Conservation (phyloP, 2,329 filamentous ascomycete species). For the Trichoderma endophyticum region DNA sequence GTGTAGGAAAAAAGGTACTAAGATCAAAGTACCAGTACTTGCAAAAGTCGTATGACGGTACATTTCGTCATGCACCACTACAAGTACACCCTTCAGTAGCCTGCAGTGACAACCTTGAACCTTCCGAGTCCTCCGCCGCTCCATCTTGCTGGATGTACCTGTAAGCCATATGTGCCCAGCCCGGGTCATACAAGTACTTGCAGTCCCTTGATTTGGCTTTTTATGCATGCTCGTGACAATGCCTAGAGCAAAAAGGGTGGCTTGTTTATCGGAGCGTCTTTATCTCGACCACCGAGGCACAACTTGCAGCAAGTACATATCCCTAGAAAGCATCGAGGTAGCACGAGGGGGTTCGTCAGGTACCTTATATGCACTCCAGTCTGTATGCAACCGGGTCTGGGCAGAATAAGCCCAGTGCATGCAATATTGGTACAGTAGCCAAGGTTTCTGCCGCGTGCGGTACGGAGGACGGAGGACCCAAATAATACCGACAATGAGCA, state of each 20-base stretch:
- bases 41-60: constrained; percentile 35
- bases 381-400: constrained; percentile 14
- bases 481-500: not conserved
- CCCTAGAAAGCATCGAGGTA: not conserved
- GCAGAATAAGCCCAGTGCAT: not conserved
- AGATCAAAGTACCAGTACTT: constrained; percentile 31
- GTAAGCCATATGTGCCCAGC: not conserved
- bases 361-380: not conserved
- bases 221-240: not conserved
- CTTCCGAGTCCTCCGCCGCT: constrained; percentile 13
- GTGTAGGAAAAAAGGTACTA: constrained; percentile 27
- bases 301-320: not conserved
- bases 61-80: constrained; percentile 33
- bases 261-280: not conserved
- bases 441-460: not conserved
- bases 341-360: not conserved
- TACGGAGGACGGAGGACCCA: not conserved
- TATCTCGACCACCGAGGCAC: not conserved
- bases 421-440: not conserved
- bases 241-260: not conserved
- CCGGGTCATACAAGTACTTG: not conserved
- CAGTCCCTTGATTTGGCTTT: not conserved
- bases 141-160: not conserved
- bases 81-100: constrained; percentile 32
- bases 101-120: not conserved